A percentile compares a stretch with the other conserved stretches of the same genome.
These are phyloP conservation scores for Tulasnella sp. DNA, from an alignment of 768 basidiomycete species.

Conservation along the genomic window DNA sequence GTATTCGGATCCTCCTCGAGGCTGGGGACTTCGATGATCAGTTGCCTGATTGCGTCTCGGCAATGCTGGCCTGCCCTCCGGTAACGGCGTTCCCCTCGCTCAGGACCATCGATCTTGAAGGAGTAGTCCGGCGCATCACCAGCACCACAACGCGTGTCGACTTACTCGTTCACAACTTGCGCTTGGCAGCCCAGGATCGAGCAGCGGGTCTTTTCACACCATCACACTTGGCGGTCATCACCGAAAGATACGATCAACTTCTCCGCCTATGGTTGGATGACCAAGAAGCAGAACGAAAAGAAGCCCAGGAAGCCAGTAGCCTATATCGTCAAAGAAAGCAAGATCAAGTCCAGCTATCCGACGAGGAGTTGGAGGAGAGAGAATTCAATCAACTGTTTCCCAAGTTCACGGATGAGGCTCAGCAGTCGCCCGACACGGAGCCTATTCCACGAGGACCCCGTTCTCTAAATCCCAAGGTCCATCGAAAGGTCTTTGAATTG, in stretches of 20 bases:
- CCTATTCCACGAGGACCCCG: background rate
- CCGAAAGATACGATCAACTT: conserved; percentile 61
- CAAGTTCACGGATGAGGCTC: conserved; percentile 57
- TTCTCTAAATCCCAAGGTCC: background rate
- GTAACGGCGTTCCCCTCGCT: background rate
- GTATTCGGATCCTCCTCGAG: conserved; percentile 53
- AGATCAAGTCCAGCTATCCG: conserved; percentile 54
- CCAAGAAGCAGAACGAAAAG: conserved; percentile 62
- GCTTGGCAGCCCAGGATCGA: conserved; percentile 43
- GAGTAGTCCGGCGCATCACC: background rate
- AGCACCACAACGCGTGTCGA: conserved; percentile 46
- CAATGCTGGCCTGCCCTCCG: conserved; percentile 10
- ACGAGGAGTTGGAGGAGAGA: conserved; percentile 72
- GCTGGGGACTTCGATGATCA: background rate
- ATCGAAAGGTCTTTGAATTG: background rate
- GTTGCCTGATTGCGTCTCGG: background rate
- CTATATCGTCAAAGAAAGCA: conserved; percentile 67
- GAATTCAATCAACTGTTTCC: conserved; percentile 88
- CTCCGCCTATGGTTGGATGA: conserved; percentile 83
- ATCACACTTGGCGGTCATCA: conserved; percentile 41
- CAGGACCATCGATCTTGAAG: background rate
- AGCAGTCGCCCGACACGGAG: conserved; percentile 9
- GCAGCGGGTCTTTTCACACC: conserved; percentile 41
- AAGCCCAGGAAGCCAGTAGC: conserved; percentile 60
- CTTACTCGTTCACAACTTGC: conserved; percentile 40